phyloP scores from a whole-genome alignment of 768 basidiomycete species.

The Pisolithus marmoratus region DNA sequence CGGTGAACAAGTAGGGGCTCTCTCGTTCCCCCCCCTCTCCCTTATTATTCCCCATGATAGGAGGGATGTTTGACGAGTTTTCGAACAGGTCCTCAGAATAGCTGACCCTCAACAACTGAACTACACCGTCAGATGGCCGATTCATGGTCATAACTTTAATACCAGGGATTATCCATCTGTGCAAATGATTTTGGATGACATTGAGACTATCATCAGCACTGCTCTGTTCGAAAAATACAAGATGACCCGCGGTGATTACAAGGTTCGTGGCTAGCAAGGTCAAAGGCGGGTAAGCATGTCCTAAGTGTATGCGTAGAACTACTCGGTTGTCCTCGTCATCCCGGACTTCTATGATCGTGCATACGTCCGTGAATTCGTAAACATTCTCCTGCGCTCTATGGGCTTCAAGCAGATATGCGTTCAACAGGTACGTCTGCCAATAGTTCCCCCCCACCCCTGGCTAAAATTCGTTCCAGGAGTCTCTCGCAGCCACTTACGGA shows the following conservation, averaged over 20 bases:
- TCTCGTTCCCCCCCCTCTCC: not conserved
- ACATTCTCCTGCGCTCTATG: constrained; percentile 69
- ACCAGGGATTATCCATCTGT: constrained; percentile 66
- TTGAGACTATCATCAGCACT: constrained; percentile 61
- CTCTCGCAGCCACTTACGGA: constrained; percentile 88
- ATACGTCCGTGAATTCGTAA: constrained; percentile 75
- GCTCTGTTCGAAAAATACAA: constrained; percentile 58
- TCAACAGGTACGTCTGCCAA: constrained; percentile 59
- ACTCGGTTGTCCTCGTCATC: constrained; percentile 82
- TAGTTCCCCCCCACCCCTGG: not conserved
- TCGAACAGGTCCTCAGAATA: constrained; percentile 58
- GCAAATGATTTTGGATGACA: constrained; percentile 70
- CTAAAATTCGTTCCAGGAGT: constrained; percentile 52
- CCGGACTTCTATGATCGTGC: constrained; percentile 87
- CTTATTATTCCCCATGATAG: too few relatives aligned
- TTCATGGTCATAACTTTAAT: constrained; percentile 80
- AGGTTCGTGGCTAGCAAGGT: constrained; percentile 37
- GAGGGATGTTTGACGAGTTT: constrained; percentile 1
- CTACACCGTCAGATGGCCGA: constrained; percentile 78
- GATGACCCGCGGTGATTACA: constrained; percentile 49
- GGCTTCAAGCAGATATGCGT: constrained; percentile 92
- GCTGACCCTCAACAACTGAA: constrained; percentile 62
- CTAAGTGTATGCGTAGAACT: constrained; percentile 48
- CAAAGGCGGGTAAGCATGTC: not conserved
- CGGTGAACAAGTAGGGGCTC: constrained; percentile 57